phyloP scores from a whole-genome alignment of 2,329 filamentous ascomycete genomes.

The Xylariomycetidae sp. region DNA sequence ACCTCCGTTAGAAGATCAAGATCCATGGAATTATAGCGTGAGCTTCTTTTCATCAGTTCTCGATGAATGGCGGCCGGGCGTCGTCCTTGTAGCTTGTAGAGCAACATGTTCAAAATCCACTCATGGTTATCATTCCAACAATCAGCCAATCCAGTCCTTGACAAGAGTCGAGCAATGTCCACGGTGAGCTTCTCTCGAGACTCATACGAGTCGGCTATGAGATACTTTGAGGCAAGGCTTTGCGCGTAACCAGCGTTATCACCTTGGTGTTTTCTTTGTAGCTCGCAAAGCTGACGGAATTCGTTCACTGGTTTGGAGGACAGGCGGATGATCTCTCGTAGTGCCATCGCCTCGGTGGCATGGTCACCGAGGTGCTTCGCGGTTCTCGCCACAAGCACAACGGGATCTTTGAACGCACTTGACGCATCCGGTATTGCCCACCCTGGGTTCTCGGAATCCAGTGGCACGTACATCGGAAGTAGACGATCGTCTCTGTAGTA shows the following conservation, averaged over 20 bases:
- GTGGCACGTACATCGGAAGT: conserved; percentile 15
- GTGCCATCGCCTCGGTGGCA: conserved; percentile 9
- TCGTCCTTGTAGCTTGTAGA: conserved; percentile 10
- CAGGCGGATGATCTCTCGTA: conserved; percentile 12
- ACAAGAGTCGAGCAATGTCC: conserved; percentile 10
- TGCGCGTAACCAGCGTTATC: conserved; percentile 12
- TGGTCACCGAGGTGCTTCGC: conserved; percentile 13
- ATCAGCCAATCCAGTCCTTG: conserved; percentile 7
- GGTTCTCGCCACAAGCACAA: conserved; percentile 9
- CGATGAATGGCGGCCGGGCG: conserved; percentile 6
- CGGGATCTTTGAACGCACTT: conserved; percentile 6
- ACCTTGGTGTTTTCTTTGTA: conserved; percentile 15
- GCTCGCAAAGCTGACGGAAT: conserved; percentile 10
- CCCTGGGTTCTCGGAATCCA: conserved; percentile 10
- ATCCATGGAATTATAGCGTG: conserved; percentile 8
- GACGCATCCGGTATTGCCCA: conserved; percentile 11
- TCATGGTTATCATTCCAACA: conserved; percentile 7
- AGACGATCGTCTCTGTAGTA: conserved; percentile 5
- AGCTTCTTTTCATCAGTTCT: conserved; percentile 9
- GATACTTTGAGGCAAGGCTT: conserved; percentile 14
- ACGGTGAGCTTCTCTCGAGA: conserved; percentile 6
- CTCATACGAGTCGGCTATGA: conserved; percentile 8
- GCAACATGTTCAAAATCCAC: conserved; percentile 11
- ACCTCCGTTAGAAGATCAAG: conserved; percentile 8
- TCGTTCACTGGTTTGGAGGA: conserved; percentile 9